Conservation (phyloP, 73 alveolate species). For the Stentor roeselii region DNA sequence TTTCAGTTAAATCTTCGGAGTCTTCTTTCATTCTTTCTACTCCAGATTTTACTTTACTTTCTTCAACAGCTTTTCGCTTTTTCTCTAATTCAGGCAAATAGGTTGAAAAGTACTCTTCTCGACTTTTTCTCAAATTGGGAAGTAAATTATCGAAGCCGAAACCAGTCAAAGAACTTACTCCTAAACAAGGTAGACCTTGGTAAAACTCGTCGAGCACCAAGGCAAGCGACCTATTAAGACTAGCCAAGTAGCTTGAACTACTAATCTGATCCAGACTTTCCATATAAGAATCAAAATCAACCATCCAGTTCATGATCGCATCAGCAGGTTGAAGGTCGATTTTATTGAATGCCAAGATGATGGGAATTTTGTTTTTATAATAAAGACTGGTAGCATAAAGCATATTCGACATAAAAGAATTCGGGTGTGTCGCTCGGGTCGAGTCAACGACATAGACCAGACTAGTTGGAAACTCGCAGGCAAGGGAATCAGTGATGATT, state of each 20-base stretch:
- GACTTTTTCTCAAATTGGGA: conserved; percentile 23
- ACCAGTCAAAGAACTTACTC: conserved; percentile 73
- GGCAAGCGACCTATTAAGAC: conserved; percentile 58
- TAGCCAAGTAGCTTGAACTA: conserved; percentile 61
- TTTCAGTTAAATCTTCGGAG: background rate
- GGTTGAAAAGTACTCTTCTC: conserved; percentile 34
- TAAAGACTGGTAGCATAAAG: conserved; percentile 85
- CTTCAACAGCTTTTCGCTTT: background rate
- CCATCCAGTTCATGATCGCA: conserved; percentile 70
- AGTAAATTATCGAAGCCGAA: conserved; percentile 70
- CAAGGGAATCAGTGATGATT: conserved; percentile 84
- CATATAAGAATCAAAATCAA: conserved; percentile 62
- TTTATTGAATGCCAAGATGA: conserved; percentile 83
- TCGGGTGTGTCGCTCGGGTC: conserved; percentile 92
- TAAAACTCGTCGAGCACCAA: conserved; percentile 78
- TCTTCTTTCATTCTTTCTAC: background rate
- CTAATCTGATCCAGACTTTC: conserved; percentile 42
- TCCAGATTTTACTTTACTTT: background rate
- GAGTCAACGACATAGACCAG: conserved; percentile 87
- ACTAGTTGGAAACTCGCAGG: conserved; percentile 86
- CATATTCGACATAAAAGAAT: conserved; percentile 94
- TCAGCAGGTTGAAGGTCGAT: conserved; percentile 80
- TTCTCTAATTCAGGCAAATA: conserved; percentile 23
- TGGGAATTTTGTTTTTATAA: conserved; percentile 91
- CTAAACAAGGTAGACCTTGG: conserved; percentile 50